Base-by-base conservation (phyloP, 371 early-diverging fungal species). In the Zychaea mexicana region DNA sequence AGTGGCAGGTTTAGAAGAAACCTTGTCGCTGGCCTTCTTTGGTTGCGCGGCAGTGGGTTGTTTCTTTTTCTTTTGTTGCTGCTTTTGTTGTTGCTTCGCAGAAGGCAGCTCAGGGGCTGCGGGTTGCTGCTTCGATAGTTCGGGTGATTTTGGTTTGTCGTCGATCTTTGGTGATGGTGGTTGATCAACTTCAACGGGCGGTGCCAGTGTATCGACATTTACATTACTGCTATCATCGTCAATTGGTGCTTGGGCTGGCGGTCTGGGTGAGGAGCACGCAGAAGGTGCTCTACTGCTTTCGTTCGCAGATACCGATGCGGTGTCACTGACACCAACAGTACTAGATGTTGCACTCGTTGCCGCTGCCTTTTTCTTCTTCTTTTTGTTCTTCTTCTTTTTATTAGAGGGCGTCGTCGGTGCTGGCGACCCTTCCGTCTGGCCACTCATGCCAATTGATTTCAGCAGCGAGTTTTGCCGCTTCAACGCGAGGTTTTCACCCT, bases 401-500 rank as follows among this genome's bases (percentile, higher is more conserved):
- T 26, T 60, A 8, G 58, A 53, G 27, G 19, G 47, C 31, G 30
- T 38, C 8, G 36, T 52, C 12, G 54, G 9, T 6, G 62, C 13
- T 1, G 32, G 24, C 9, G 49, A 36, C 24, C 17, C 38, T 6
- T 61, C 61, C 2, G 38, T 21, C 30, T 47, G 33, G 32, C 31
- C 54, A 54, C 33, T 64, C 53, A 73, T 65, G n/a, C 77, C 80
- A 39, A 82, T 81, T 5, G 81, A 79, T 47, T 86, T 82, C 12
- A 91, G 74, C 33, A 91, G 77, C 63, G 78, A 76, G 53, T 84
- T 82, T 54, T 90, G 88, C 45, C 89, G 88, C 65, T 87, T 83
- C 60, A 89, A 69, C 3, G 91, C 88, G 6, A 89, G 80, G 58
- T 85, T 85, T 61, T 87, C 85, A 28, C 88, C 90, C 59, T 88